Evolutionary conservation across 495 filamentous ascomycete species (phyloP), one percentile per base, ranked within the genome.

Genomic region (Aspergillus sclerotioniger): DNA sequence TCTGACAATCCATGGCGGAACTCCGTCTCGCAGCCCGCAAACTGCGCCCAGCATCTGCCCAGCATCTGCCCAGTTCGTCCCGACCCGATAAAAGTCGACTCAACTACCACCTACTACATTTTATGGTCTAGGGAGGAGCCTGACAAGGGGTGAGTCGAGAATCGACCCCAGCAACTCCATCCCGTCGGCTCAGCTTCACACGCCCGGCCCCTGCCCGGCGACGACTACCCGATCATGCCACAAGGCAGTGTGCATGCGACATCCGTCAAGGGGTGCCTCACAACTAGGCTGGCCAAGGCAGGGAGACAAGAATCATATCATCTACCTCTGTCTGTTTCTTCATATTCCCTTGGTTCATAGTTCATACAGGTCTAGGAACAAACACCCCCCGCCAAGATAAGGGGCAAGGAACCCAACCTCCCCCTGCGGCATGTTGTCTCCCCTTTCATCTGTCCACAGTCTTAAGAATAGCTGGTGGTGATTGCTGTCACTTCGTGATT

Each of bases 161-260:
- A n/a, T n/a, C 25, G 5, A 25, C 25, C 25, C 5, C 25, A 25
- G 25, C 25, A 25, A 25, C 25, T 25, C 25, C 25, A 2, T 3
- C 25, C 25, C n/a, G n/a, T 10, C 9, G 35, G 35, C 35, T 39
- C 35, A 13, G 15, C 35, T 33, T 33, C 31, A 33, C 25, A 48
- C 12, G 12, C 45, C 45, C 45, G 25, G 16, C 25, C 45, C 19
- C 19, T 48, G 37, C 12, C 37, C 15, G 13, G 7, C 48, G 31
- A 39, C 31, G 51, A 46, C 51, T 60, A 54, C 46, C 58, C 46
- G 25, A 21, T 33, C 31, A 58, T 55, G 58, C 58, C 58, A 60
- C 58, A 51, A 60, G 58, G 58, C 58, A 60, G 19, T 60, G 45
- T 60, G 58, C 58, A 60, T 60, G 52, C 54, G 58, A 55, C 56